phyloP scores from a whole-genome alignment of 495 filamentous ascomycete genomes.

The Tetracladium setigerum region DNA sequence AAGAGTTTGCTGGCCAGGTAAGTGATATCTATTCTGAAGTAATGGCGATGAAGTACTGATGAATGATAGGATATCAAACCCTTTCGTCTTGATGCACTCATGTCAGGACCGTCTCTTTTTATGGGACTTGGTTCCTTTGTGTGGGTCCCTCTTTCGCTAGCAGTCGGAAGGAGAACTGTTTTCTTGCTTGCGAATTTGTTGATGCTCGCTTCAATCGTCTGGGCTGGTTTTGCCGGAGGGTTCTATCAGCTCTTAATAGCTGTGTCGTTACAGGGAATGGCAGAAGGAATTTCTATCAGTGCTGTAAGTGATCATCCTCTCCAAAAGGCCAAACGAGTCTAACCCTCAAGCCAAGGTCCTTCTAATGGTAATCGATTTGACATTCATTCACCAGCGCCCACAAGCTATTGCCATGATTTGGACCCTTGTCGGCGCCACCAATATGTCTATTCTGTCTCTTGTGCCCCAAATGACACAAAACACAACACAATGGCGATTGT shows the following conservation, averaged over 20 bases:
- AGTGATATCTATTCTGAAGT: neutral
- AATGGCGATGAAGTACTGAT: too few relatives aligned
- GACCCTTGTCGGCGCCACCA: neutral
- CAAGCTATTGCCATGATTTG: neutral
- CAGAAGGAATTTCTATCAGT: neutral
- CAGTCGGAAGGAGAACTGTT: neutral
- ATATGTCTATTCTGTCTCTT: neutral
- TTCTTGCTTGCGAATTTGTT: neutral
- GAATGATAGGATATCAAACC: neutral
- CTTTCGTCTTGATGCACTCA: constrained; percentile 2
- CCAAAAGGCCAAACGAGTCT: too few relatives aligned
- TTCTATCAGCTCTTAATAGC: neutral
- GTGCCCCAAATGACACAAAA: neutral
- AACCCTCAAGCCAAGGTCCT: too few relatives aligned
- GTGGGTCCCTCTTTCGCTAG: neutral
- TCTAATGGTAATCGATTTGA: constrained; percentile 1
- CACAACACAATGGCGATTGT: neutral
- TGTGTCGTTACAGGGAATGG: neutral
- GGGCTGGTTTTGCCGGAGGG: neutral
- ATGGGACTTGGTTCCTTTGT: constrained; percentile 2
- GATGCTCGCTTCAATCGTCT: neutral
- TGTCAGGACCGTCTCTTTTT: constrained; percentile 1
- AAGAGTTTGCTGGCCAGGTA: neutral
- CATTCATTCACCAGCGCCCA: constrained; percentile 4
- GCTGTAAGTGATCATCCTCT: neutral